Base-by-base conservation (phyloP, 495 filamentous ascomycete genomes). In the Letharia lupina region DNA sequence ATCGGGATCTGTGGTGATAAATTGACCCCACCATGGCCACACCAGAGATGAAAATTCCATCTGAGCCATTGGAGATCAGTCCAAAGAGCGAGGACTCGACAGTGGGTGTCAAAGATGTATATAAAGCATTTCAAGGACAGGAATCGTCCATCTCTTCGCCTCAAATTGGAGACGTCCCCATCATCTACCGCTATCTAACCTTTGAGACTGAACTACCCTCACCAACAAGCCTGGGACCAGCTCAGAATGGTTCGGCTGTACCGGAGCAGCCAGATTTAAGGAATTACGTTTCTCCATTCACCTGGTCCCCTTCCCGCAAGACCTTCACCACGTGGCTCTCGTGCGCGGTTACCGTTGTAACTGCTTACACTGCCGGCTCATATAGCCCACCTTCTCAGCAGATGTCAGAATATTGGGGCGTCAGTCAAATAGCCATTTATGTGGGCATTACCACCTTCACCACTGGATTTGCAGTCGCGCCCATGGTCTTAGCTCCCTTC, bases 401-500 rank as follows among this genome's bases (percentile, higher is more conserved):
- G 60, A 82, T 96, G 77, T 80, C 77, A 13, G 75, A 75, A 4
- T 79, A 89, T 65, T 88, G 87, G 79, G 74, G 80, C 31, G 81
- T 91, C 13, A 84, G 86, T 54, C 74, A 78, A 28, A 81, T 89
- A 15, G 86, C 88, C 31, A 83, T 88, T 42, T 78, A 90, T 20
- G 78, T 88, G n/a, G 90, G 90, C 16, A 89, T 96, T 58, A 94
- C 91, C 0, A 81, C 85, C 4, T 98, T 95, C 75, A 92, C 89
- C 47, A 70, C 82, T 40, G 93, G 93, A 12, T 97, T 98, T 71
- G 91, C 81, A 0, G 71, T 91, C 54, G 90, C 92, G 0, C 93
- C 93, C 0, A 96, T 98, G 91, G 78, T 93, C 13, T 81, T 97
- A 0, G 93, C 93, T 0, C 93, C 93, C 0, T 89, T 98, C 67